A percentile compares a stretch with the other conserved stretches of the same genome.
phyloP scores from a whole-genome alignment of 2,329 filamentous ascomycete genomes.

The Botrytis byssoidea region DNA sequence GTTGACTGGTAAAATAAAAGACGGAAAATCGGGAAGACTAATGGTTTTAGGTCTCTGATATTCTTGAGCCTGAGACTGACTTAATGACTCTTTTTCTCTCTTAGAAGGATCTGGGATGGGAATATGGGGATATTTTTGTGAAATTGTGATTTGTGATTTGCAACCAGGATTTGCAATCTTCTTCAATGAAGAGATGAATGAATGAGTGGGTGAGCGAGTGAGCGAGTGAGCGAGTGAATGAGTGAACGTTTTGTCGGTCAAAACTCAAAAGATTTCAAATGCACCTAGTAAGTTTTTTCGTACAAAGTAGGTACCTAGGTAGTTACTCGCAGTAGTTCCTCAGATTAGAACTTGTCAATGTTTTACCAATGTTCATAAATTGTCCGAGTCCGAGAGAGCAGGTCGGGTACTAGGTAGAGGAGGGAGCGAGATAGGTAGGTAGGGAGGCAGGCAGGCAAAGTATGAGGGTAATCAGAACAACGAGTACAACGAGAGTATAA shows the following conservation, averaged over 20 bases:
- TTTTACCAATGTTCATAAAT: not conserved
- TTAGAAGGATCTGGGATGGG: not conserved
- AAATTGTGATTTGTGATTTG: not conserved
- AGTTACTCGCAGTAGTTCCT: not conserved
- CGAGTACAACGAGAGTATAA: not conserved
- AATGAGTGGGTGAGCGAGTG: not conserved
- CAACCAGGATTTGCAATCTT: conserved; percentile 3
- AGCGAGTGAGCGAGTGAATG: not conserved
- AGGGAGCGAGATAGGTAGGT: not conserved
- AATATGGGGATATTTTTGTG: not conserved
- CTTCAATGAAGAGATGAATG: not conserved
- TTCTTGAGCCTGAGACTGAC: not conserved
- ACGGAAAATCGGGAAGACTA: not conserved
- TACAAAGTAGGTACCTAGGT: not conserved
- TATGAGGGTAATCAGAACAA: not conserved
- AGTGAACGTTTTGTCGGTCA: not conserved
- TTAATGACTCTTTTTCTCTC: not conserved
- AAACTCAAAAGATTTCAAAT: conserved; percentile 6
- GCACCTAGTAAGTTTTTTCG: not conserved
- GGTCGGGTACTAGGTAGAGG: not conserved
- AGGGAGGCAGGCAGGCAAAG: not conserved
- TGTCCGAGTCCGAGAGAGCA: conserved; percentile 1
- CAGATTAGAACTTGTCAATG: not conserved
- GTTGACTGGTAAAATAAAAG: not conserved
- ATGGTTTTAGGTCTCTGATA: not conserved